Base-by-base conservation (phyloP, 2,329 filamentous ascomycete genomes). In the Fusarium bactridioides region DNA sequence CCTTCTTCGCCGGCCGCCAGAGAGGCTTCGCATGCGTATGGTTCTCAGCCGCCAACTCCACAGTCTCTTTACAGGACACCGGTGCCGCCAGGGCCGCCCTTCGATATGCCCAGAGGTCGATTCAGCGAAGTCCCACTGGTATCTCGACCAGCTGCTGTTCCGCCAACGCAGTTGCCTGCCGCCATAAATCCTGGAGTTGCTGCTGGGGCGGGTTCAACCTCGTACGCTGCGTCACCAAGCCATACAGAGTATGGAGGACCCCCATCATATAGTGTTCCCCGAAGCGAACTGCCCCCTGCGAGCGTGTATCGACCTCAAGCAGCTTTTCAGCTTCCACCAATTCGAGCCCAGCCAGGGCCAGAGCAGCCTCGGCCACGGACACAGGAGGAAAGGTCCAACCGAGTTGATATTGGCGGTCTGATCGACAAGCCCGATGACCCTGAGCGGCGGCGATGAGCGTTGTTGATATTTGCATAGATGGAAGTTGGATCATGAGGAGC, bases 321-420 rank as follows among this genome's bases (percentile, higher is more conserved):
- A 12, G 77, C 80, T 7, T 86, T 83, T 63, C 86, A 87, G 53
- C 79, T 87, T 44, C 86, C 85, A 6, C 86, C 86, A 2, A 87
- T 88, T 64, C 82, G 84, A 35, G 79, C 81, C 15, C 81, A 81
- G 35, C 78, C 82, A 19, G 79, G 82, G 10, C 77, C 82, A 19
- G 79, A 82, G 12, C 77, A 76, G 43, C 56, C 65, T 27, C 57
- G 50, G 41, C 27, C 41, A 61, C 66, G 47, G 10, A 77, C 78
- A 61, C 83, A 85, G 47, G 86, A 88, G 63, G 87, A 89, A 61
- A 84, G 87, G 33, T 80, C 84, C 23, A 80, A 84, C 41, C 85
- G 89, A 21, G 86, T 91, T 54, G 88, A 90, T 74, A 91, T 91
- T 69, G 87, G 86, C 16, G 89, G 89, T 4, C 83, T 89, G 76